A percentile compares a stretch with the other conserved stretches of the same genome.
These are phyloP conservation scores for Ogataea populi-albae DNA, from an alignment of 805 yeast genomes.

Conservation along the genomic window DNA sequence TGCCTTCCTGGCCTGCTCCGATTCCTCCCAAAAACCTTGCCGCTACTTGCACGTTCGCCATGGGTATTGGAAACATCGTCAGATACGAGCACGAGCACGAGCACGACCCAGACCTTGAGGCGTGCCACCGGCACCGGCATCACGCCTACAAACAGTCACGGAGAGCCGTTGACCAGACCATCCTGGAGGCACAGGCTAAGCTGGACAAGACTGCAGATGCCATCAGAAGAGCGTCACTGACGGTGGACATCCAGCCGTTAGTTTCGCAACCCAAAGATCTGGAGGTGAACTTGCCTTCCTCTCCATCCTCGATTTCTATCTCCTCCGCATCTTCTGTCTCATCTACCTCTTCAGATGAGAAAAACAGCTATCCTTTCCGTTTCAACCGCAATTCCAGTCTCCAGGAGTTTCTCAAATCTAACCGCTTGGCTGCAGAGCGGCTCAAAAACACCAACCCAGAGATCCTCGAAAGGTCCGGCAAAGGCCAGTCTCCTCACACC, in stretches of 20 bases:
- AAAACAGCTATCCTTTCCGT: constrained; percentile 35
- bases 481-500: constrained; percentile 91
- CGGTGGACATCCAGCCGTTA: neutral
- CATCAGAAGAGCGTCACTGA: neutral
- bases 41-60: no score
- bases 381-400: constrained; percentile 47
- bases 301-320: neutral
- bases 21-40: no score
- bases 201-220: constrained; percentile 1
- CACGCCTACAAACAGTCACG: constrained; percentile 1
- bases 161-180: neutral
- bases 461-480: constrained; percentile 60
- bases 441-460: constrained; percentile 51
- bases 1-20: no score
- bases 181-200: constrained; percentile 1
- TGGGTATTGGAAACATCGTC: constrained; percentile 27
- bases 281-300: neutral
- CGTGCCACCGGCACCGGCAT: constrained; percentile 12
- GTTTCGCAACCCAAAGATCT: neutral
- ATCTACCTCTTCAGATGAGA: constrained; percentile 3
- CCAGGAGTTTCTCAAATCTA: constrained; percentile 47
- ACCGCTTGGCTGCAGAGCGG: constrained; percentile 44
- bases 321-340: constrained; percentile 8
- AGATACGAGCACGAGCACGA: constrained; percentile 26
- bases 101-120: constrained; percentile 4